Base-by-base conservation (phyloP, 2,329 filamentous ascomycete genomes). In the Bimuria novae-zelandiae region DNA sequence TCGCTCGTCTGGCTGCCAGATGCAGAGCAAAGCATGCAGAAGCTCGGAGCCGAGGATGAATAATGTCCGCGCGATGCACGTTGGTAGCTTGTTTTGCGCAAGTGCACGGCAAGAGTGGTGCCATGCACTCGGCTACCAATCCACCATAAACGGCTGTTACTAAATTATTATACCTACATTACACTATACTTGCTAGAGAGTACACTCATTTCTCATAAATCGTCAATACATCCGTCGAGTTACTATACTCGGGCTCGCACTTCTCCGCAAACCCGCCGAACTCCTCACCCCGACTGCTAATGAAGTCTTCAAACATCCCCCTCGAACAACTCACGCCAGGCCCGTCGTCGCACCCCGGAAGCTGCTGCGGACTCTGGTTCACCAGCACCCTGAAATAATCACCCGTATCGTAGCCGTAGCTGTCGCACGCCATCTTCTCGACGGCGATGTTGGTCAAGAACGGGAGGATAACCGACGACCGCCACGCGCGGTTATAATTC, bases 401-500 rank as follows among this genome's bases (percentile, higher is more conserved):
- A 10, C 80, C 80, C 8, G 68, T 69, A 16, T 70, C 63, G 64
- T 78, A 85, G 6, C 84, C 82, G 53, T 80, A 80, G 61, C 80
- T 80, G n/a, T 79, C 77, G 69, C 87, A 89, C 49, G 84, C 78
- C 70, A 89, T 74, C 46, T 82, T 80, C 76, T 89, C 87, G 35
- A 89, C 79, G 0, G 84, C 86, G 21, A 89, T 76, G 67, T 89
- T 88, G 25, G 81, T 80, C 45, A 89, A 71, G 67, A 89, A 89
- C 0, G 86, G 85, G 25, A 89, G 70, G 32, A 89, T 78, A 55
- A 83, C 77, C 2, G 84, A 85, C 57, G 82, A 85, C 64, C 79
- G 80, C 86, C 86, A 89, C 1, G 79, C 82, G 22, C 86, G 82
- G 21, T 79, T 76, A 68, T 85, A 79, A 74, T 89, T 89, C 65